Conservation (phyloP, 2,329 filamentous ascomycete species). For the Oidium heveae region DNA sequence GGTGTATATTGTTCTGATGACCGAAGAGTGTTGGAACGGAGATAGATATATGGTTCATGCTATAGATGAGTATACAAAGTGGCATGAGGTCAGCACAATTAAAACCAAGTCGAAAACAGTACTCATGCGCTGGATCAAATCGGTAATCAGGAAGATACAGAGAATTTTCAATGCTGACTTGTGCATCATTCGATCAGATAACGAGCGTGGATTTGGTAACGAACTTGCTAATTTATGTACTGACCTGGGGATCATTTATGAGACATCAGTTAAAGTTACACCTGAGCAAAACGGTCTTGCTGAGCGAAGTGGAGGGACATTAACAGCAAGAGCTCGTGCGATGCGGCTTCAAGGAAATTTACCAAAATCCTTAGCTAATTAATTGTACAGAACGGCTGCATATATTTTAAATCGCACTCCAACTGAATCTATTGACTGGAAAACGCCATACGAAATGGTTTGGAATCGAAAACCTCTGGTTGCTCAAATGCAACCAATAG, state of each 20-base stretch:
- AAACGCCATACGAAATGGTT: background rate
- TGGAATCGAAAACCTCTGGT: background rate
- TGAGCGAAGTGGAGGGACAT: background rate
- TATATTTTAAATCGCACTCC: background rate
- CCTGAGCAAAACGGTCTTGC: background rate
- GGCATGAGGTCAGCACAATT: background rate
- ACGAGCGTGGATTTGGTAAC: background rate
- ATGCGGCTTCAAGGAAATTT: background rate
- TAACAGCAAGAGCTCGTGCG: background rate
- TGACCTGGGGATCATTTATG: background rate
- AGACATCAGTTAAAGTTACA: background rate
- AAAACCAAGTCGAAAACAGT: background rate
- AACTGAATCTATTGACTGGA: background rate
- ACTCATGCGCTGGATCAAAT: background rate
- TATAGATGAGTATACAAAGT: background rate
- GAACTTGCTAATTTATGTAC: background rate
- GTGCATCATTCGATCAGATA: background rate
- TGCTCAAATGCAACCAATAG: background rate
- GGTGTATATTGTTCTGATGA: background rate
- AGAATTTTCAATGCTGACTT: background rate
- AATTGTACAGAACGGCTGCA: background rate
- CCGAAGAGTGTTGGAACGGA: background rate
- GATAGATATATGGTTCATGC: background rate
- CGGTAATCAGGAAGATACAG: background rate
- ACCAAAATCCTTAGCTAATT: background rate